Conservation (phyloP, 2,329 filamentous ascomycete species). For the Phyllosticta citrichinensis region DNA sequence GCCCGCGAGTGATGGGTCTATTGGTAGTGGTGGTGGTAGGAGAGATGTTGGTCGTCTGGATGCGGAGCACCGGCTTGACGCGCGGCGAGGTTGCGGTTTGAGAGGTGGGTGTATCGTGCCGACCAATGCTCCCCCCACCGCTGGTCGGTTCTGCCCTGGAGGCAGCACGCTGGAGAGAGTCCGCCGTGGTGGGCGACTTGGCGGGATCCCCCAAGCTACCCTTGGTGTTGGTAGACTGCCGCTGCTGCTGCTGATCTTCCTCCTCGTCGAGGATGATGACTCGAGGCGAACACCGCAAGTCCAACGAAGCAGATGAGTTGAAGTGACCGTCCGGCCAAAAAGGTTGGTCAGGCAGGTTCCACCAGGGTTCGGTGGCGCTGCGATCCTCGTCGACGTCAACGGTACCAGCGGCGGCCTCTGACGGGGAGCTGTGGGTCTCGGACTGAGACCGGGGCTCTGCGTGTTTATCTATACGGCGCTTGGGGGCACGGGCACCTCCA, state of each 20-base stretch:
- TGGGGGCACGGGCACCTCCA: not conserved
- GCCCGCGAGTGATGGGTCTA: not conserved
- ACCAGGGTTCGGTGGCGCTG: not conserved
- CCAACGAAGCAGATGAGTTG: not conserved
- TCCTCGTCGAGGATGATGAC: not conserved
- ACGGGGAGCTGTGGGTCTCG: not conserved
- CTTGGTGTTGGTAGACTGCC: not conserved
- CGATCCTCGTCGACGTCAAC: not conserved
- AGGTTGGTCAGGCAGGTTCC: conserved; percentile 6
- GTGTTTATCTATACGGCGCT: not conserved
- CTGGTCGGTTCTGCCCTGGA: not conserved
- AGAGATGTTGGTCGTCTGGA: not conserved
- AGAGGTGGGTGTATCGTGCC: not conserved
- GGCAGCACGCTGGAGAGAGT: not conserved
- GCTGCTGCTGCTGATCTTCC: not conserved
- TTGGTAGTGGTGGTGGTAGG: not conserved
- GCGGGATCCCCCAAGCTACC: not conserved
- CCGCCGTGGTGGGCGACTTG: not conserved
- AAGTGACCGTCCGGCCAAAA: conserved; percentile 3
- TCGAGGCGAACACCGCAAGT: not conserved
- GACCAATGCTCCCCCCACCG: not conserved
- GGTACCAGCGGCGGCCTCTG: not conserved
- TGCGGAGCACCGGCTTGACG: not conserved
- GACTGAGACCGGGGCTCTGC: not conserved
- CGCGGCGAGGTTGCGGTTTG: not conserved